Conservation (phyloP, 345 rosid species). For the Raphanus sativus region DNA sequence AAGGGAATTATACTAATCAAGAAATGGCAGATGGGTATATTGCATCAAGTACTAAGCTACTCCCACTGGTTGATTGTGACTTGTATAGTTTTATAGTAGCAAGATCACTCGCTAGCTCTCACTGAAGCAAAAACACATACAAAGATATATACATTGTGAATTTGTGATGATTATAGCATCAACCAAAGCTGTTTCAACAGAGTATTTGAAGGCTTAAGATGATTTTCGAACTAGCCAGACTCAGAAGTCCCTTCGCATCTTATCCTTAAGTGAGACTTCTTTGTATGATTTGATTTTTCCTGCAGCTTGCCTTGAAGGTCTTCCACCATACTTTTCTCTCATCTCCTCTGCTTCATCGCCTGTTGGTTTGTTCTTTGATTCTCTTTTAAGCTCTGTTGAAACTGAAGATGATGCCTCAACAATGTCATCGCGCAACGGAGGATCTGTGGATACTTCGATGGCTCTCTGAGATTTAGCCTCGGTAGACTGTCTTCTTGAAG, state of each 20-base stretch:
- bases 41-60: too few relatives aligned
- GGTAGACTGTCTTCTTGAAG: conserved; percentile 35
- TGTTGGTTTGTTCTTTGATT: conserved; percentile 16
- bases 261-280: conserved; percentile 63
- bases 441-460: neutral
- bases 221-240: too few relatives aligned
- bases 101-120: too few relatives aligned
- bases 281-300: conserved; percentile 67
- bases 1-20: too few relatives aligned
- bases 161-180: too few relatives aligned
- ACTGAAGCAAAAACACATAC: too few relatives aligned
- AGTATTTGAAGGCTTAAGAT: too few relatives aligned
- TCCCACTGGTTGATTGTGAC: too few relatives aligned
- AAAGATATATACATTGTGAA: too few relatives aligned
- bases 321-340: conserved; percentile 42
- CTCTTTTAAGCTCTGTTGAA: conserved; percentile 21
- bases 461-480: neutral
- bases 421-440: neutral
- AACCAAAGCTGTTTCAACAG: too few relatives aligned
- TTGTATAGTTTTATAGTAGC: too few relatives aligned
- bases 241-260: conserved; percentile 55
- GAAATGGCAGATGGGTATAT: neutral
- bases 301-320: conserved; percentile 59
- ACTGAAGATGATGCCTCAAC: neutral
- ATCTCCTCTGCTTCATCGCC: conserved; percentile 41